Evolutionary conservation across 345 rosid species (phyloP).

Genomic region (Aethionema arabicum): DNA sequence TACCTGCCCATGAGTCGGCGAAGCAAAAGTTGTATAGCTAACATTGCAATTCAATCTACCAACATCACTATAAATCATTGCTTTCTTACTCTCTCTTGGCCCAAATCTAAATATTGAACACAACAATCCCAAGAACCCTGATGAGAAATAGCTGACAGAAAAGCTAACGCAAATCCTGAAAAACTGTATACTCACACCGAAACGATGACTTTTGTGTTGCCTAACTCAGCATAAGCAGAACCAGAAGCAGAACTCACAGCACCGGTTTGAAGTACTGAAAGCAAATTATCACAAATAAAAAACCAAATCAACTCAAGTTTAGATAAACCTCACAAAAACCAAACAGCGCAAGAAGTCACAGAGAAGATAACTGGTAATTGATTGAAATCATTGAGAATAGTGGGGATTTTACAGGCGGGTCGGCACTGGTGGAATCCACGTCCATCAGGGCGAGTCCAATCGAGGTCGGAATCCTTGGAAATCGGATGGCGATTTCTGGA

Average conservation of each 20-base stretch:
- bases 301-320: neutral
- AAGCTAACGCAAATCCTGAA: neutral
- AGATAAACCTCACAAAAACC: neutral
- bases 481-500: conserved; percentile 46
- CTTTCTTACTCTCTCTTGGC: conserved; percentile 98
- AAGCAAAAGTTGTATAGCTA: conserved; percentile 82
- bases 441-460: conserved; percentile 92
- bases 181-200: conserved; percentile 76
- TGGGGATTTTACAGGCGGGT: conserved; percentile 64
- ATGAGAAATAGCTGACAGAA: neutral
- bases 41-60: conserved; percentile 87
- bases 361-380: no score
- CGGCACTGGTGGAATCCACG: conserved; percentile 90
- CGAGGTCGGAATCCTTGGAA: conserved; percentile 54
- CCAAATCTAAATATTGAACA: conserved; percentile 61
- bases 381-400: neutral
- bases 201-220: conserved; percentile 90
- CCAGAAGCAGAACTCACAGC: conserved; percentile 91
- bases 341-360: neutral
- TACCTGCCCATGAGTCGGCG: conserved; percentile 75
- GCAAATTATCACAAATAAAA: neutral
- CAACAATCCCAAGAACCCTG: conserved; percentile 1
- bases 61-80: conserved; percentile 78
- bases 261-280: conserved; percentile 77
- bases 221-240: conserved; percentile 96